phyloP scores from a whole-genome alignment of 192 early-diverging fungal genomes.

The Haplosporangium gracile region DNA sequence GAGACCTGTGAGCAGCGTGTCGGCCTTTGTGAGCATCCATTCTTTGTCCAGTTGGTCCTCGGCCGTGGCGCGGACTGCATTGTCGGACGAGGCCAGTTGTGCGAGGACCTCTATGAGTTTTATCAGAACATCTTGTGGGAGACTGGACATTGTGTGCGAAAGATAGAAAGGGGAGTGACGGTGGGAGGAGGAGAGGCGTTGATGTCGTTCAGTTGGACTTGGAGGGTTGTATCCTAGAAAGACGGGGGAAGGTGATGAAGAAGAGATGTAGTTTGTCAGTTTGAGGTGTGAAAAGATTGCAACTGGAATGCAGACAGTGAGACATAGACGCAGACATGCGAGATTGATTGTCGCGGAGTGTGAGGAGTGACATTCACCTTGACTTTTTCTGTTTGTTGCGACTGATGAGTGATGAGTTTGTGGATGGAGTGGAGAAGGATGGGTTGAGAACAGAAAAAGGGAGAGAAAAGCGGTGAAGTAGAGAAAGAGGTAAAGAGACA shows the following conservation, averaged over 20 bases:
- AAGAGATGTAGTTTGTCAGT: too few relatives aligned
- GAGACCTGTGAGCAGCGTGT: constrained; percentile 62
- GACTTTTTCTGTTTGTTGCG: background rate
- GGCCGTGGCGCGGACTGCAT: constrained; percentile 60
- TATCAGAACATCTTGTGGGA: constrained; percentile 55
- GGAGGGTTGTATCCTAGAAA: background rate
- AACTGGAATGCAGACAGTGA: background rate
- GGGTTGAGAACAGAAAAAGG: background rate
- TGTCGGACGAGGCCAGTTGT: constrained; percentile 63
- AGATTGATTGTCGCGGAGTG: background rate
- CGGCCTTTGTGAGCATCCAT: constrained; percentile 65
- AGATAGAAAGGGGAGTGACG: background rate
- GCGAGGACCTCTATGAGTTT: constrained; percentile 62
- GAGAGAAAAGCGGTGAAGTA: background rate
- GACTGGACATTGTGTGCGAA: background rate
- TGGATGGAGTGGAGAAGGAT: background rate
- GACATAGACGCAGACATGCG: background rate
- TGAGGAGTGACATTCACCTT: constrained; percentile 3
- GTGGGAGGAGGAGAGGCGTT: background rate
- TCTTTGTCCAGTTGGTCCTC: constrained; percentile 66
- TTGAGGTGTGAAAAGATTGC: too few relatives aligned
- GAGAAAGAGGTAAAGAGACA: background rate
- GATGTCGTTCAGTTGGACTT: background rate
- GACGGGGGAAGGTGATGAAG: too few relatives aligned
- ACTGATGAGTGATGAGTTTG: background rate